Conservation (phyloP, 2,329 filamentous ascomycete species). For the Lasiodiplodia theobromae region DNA sequence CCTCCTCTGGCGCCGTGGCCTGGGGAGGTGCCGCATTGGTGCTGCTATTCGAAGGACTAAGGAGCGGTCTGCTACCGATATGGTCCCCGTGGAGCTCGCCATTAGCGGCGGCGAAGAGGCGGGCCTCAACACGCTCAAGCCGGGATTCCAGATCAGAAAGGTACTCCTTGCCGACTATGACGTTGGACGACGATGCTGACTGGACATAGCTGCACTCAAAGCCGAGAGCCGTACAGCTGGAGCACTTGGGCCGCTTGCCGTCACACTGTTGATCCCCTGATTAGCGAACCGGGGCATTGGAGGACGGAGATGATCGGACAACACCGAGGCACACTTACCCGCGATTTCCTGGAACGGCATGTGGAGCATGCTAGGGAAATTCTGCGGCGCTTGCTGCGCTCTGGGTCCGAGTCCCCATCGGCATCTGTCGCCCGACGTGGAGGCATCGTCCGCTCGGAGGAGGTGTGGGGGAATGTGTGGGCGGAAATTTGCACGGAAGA, state of each 20-base stretch:
- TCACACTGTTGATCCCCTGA: slow-evolving; percentile 47
- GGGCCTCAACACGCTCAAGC: slow-evolving; percentile 4
- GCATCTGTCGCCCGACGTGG: not conserved
- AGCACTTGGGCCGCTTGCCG: slow-evolving; percentile 52
- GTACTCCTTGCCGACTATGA: slow-evolving; percentile 51
- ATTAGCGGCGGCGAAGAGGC: slow-evolving; percentile 3
- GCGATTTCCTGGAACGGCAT: slow-evolving; percentile 47
- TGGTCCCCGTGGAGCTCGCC: not conserved
- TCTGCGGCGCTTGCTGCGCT: slow-evolving; percentile 43
- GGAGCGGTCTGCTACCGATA: not conserved
- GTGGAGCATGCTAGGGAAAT: slow-evolving; percentile 50
- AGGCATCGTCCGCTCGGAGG: not conserved
- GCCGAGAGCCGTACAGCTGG: slow-evolving; percentile 50
- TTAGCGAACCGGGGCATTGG: not conserved
- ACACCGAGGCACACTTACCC: slow-evolving; percentile 33
- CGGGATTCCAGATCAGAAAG: slow-evolving; percentile 4
- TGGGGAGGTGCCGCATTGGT: not conserved
- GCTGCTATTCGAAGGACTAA: not conserved
- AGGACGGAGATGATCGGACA: not conserved
- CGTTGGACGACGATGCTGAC: slow-evolving; percentile 45
- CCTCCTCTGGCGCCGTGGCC: not conserved
- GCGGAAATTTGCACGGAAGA: not conserved
- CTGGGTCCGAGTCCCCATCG: not conserved
- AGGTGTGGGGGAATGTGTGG: not conserved
- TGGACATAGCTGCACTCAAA: slow-evolving; percentile 55